Conservation (phyloP, 495 filamentous ascomycete species). For the Penicillium cinerascens region DNA sequence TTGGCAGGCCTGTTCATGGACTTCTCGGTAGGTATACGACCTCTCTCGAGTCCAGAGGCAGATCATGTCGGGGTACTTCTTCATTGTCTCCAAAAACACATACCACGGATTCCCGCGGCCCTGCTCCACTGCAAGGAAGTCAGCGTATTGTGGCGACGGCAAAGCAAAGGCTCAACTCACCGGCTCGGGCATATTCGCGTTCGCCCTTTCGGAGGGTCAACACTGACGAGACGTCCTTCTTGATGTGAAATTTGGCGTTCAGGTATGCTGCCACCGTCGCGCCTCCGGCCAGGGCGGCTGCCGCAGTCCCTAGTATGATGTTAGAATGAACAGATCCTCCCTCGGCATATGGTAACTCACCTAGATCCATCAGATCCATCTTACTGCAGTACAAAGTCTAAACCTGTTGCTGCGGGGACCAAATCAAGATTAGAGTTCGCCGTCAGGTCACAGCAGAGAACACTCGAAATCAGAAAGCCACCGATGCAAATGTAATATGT, state of each 20-base stretch:
- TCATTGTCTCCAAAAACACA: slow-evolving; percentile 55
- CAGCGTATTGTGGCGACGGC: not conserved
- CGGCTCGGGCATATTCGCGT: slow-evolving; percentile 33
- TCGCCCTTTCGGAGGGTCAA: slow-evolving; percentile 29
- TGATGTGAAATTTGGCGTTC: slow-evolving; percentile 65
- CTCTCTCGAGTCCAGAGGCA: slow-evolving; percentile 66
- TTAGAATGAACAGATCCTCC: not conserved
- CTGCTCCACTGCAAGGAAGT: slow-evolving; percentile 36
- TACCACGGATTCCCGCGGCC: slow-evolving; percentile 61
- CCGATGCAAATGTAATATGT: not conserved
- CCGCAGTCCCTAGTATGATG: slow-evolving; percentile 15
- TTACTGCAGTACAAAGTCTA: not conserved
- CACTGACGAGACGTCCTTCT: slow-evolving; percentile 52
- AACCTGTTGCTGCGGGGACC: not conserved
- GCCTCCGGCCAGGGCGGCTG: slow-evolving; percentile 36
- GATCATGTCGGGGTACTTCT: slow-evolving; percentile 43
- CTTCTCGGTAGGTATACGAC: slow-evolving; percentile 60
- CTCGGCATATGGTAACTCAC: not conserved
- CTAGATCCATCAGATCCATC: not conserved
- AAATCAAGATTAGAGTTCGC: not conserved
- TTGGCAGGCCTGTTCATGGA: slow-evolving; percentile 52
- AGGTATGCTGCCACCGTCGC: slow-evolving; percentile 57
- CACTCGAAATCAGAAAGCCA: not conserved
- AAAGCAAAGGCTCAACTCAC: slow-evolving; percentile 10
- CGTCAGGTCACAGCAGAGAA: not conserved